Base-by-base conservation (phyloP, 352 stramenopile genomes). In the Pythium grandisporangium region DNA sequence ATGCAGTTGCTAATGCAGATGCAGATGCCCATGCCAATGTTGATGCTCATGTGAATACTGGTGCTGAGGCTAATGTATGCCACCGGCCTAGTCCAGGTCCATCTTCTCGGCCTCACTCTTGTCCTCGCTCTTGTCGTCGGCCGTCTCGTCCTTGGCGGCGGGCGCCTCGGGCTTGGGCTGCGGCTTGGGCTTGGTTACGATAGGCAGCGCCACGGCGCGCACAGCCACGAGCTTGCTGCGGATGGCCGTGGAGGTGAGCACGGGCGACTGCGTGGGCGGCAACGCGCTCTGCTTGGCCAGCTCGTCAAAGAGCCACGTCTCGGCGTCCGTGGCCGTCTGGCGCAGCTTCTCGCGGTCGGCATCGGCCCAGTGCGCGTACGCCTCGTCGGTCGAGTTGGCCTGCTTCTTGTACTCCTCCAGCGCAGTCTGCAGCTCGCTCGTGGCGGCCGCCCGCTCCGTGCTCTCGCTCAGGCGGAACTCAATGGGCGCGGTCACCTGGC, bases 141-240 rank as follows among this genome's bases (percentile, higher is more conserved):
- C 35, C n/a, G n/a, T n/a, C n/a, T n/a, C n/a, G 25, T 70, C 54
- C 49, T 63, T 29, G 14, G 56, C 22, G 33, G 61, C 48, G 2
- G 60, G 35, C 19, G 68, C 48, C 61, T 93, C 80, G 14, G 83
- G 68, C 71, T 91, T 90, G 1, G 77, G 76, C 35, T 71, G 37
- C 39, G 85, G 86, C 62, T 97, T 98, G 11, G 95, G 94, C 75
- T 99, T 99, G 53, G 94, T 96, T 57, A 97, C 94, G 52, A 99
- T 95, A 19, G 94, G 93, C 46, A 95, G 77, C 42, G 85, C 92
- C 37, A 87, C 65, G 25, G 83, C 79, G 27, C 81, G 80, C 32
- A 99, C 61, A n/a, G 91, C 80, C 41, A 84, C 84, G 26, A 91
- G 76, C 72, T 97, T 97, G 40, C 51, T 70, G 48, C 81, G 74